phyloP scores from a whole-genome alignment of 495 filamentous ascomycete species.

The Aspergillus mulundensis region DNA sequence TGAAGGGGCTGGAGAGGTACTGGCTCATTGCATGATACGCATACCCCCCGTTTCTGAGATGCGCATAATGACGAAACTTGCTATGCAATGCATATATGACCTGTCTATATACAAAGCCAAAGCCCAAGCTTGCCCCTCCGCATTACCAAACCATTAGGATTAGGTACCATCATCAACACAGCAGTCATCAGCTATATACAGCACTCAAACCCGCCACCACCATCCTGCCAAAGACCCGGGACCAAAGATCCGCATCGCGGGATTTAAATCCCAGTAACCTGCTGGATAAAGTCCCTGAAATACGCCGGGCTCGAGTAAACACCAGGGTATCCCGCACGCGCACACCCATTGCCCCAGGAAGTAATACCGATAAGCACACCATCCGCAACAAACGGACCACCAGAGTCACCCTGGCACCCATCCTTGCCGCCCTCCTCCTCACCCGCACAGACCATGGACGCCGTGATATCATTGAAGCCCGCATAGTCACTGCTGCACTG shows the following conservation, averaged over 20 bases:
- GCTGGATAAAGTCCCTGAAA: background rate
- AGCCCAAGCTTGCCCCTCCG: too few relatives aligned
- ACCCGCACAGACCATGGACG: slow-evolving; percentile 8
- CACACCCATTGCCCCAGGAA: slow-evolving; percentile 15
- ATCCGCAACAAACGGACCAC: slow-evolving; percentile 1
- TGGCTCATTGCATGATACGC: background rate
- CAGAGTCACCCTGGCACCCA: slow-evolving; percentile 10
- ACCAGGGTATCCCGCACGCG: background rate
- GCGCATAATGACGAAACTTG: too few relatives aligned
- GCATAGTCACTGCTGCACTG: background rate
- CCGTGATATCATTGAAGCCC: slow-evolving; percentile 1
- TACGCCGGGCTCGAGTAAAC: slow-evolving; percentile 6
- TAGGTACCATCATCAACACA: too few relatives aligned
- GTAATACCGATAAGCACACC: slow-evolving; percentile 8
- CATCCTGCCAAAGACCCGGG: too few relatives aligned
- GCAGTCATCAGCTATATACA: background rate
- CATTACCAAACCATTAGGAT: too few relatives aligned
- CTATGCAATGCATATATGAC: background rate
- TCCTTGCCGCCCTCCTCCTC: slow-evolving; percentile 3
- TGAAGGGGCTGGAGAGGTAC: background rate
- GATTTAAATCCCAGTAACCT: background rate
- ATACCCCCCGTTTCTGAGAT: too few relatives aligned
- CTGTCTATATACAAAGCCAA: background rate
- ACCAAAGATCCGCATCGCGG: too few relatives aligned
- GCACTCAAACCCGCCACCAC: background rate